These are phyloP conservation scores for Drosera capensis DNA, from an alignment of 148 eudicot genomes.

Conservation along the genomic window DNA sequence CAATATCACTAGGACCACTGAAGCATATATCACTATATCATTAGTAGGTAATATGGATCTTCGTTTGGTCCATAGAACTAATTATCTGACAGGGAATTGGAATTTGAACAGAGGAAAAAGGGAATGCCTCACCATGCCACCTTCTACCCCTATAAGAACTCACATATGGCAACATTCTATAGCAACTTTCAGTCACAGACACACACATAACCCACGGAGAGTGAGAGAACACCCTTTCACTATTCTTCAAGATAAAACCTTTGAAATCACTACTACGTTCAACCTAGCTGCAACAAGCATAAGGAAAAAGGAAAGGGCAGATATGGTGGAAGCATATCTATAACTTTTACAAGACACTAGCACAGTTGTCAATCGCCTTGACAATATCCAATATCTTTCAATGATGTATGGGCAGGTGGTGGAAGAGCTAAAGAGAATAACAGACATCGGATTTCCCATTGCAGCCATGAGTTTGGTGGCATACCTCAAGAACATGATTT, in stretches of 20 bases:
- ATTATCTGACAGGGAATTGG: background rate
- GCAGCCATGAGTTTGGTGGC: constrained; percentile 49
- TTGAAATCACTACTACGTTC: too few species aligned
- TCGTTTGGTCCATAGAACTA: background rate
- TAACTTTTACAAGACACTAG: background rate
- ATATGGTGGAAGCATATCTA: background rate
- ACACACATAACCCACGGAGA: too few species aligned
- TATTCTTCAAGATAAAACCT: constrained; percentile 7
- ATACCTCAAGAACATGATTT: constrained; percentile 61
- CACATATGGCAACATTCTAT: constrained; percentile 9
- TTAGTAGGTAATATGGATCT: background rate
- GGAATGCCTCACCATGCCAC: constrained; percentile 7
- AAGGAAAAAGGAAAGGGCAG: too few species aligned
- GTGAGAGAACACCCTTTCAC: too few species aligned
- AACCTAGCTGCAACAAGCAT: too few species aligned
- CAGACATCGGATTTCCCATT: constrained; percentile 50
- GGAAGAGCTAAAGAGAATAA: constrained; percentile 57
- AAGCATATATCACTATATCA: background rate
- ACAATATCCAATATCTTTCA: background rate
- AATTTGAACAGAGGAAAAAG: background rate
- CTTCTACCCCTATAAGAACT: constrained; percentile 40
- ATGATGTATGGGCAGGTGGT: constrained; percentile 26
- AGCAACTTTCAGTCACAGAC: constrained; percentile 8
- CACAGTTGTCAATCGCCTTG: constrained; percentile 6
- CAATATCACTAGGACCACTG: background rate